A percentile compares a stretch with the other conserved stretches of the same genome.
Evolutionary conservation across 345 rosid species (phyloP).

Genomic region (Firmiana major): DNA sequence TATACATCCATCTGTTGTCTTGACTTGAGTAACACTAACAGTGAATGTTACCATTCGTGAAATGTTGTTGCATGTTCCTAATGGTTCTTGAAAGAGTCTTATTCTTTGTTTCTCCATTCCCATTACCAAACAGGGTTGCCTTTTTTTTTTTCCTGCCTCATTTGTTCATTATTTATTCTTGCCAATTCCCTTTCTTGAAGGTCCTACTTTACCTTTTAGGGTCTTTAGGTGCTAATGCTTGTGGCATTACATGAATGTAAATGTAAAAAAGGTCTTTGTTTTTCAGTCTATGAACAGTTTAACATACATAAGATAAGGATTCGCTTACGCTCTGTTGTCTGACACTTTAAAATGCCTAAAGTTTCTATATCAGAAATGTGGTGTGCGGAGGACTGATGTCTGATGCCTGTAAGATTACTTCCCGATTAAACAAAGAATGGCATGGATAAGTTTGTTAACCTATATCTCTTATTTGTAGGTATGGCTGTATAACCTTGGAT

Average conservation of each 20-base stretch:
- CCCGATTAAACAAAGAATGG: not conserved
- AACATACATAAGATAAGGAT: not conserved
- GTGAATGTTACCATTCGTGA: not conserved
- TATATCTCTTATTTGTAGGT: constrained; percentile 34
- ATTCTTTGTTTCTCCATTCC: not conserved
- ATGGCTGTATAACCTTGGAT: constrained; percentile 55
- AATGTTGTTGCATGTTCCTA: not conserved
- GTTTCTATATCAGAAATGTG: not conserved
- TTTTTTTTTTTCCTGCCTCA: not conserved
- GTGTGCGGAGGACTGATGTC: too few relatives aligned
- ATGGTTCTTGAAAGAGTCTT: not conserved
- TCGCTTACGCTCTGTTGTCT: not conserved
- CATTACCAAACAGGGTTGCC: not conserved
- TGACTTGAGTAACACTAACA: not conserved
- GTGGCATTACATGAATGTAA: not conserved
- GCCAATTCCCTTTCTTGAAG: not conserved
- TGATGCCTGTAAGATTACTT: not conserved
- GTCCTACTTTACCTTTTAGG: not conserved
- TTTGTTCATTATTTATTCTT: not conserved
- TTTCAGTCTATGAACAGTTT: not conserved
- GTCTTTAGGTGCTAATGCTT: not conserved
- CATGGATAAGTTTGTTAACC: not conserved
- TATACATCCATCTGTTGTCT: not conserved
- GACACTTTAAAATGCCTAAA: not conserved
- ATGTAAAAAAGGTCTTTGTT: not conserved